A percentile compares a stretch with the other conserved stretches of the same genome.
phyloP scores from a whole-genome alignment of 1,284 basidiomycete species.

The Entoloma clypeatum region DNA sequence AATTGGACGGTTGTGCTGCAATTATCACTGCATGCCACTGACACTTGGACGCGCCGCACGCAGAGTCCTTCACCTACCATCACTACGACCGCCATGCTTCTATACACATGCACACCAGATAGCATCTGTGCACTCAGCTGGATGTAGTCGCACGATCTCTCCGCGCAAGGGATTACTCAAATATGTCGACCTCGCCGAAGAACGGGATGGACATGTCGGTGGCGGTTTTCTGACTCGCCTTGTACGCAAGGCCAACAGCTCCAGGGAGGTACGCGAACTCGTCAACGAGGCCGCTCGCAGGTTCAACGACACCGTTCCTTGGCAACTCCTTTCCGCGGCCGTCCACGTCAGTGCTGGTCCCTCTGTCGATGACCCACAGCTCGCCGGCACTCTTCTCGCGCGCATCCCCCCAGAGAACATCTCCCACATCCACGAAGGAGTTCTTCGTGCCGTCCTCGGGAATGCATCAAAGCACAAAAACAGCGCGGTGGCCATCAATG shows the following conservation, averaged over 20 bases:
- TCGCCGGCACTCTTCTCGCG: slow-evolving; percentile 20
- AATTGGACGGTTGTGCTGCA: no score
- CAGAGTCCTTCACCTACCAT: no score
- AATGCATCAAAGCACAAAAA: slow-evolving; percentile 23
- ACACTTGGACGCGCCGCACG: no score
- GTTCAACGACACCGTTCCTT: slow-evolving; percentile 19
- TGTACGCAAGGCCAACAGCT: slow-evolving; percentile 21
- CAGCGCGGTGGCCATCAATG: slow-evolving; percentile 18
- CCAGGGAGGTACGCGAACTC: slow-evolving; percentile 21
- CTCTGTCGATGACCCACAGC: slow-evolving; percentile 21
- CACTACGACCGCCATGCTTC: no score
- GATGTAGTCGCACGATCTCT: slow-evolving; percentile 7
- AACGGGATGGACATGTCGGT: slow-evolving; percentile 19
- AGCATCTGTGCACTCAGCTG: slow-evolving; percentile 1
- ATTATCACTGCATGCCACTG: no score
- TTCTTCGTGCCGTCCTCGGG: slow-evolving; percentile 21
- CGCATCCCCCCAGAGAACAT: slow-evolving; percentile 20
- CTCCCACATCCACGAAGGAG: slow-evolving; percentile 20
- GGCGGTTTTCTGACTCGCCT: slow-evolving; percentile 21
- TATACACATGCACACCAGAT: slow-evolving; percentile 3
- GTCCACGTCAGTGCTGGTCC: slow-evolving; percentile 23
- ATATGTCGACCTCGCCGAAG: slow-evolving; percentile 23
- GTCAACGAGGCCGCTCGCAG: slow-evolving; percentile 20
- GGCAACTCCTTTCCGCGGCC: slow-evolving; percentile 22
- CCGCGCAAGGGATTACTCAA: slow-evolving; percentile 21